Conservation (phyloP, 306 rosid genomes). For the Corylus heterophylla region DNA sequence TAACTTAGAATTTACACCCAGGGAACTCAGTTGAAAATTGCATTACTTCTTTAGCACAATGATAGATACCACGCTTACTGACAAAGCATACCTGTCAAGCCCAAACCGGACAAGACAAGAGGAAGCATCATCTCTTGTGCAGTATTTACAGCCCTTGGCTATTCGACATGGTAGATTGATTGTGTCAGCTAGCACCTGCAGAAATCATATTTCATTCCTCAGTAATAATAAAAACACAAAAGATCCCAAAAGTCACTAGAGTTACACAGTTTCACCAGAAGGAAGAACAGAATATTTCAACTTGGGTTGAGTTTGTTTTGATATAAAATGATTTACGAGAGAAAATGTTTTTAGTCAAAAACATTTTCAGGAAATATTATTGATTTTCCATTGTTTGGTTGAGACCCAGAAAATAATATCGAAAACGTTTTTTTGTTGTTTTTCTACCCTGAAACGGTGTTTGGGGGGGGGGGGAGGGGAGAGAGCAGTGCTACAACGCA, state of each 20-base stretch:
- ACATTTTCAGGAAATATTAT: too few species aligned
- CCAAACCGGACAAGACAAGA: constrained; percentile 95
- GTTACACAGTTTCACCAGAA: neutral
- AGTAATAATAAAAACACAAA: constrained; percentile 16
- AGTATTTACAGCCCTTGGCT: constrained; percentile 96
- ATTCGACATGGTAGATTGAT: constrained; percentile 94
- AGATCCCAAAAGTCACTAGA: neutral
- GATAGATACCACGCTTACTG: constrained; percentile 10
- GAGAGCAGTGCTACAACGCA: too few species aligned
- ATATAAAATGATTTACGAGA: too few species aligned
- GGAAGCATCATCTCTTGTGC: constrained; percentile 80
- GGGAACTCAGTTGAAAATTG: constrained; percentile 23
- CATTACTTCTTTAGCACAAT: constrained; percentile 16
- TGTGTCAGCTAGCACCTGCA: constrained; percentile 88
- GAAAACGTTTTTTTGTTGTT: too few species aligned
- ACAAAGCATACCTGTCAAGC: constrained; percentile 61
- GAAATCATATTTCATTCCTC: constrained; percentile 27
- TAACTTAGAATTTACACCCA: constrained; percentile 6
- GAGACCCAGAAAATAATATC: too few species aligned
- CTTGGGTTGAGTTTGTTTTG: neutral
- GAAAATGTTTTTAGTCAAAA: too few species aligned
- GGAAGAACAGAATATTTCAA: neutral
- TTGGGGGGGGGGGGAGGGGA: too few species aligned
- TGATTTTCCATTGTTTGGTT: too few species aligned
- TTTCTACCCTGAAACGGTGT: too few species aligned